phyloP scores from a whole-genome alignment of 441 rosid species.

The Eruca vesicaria region DNA sequence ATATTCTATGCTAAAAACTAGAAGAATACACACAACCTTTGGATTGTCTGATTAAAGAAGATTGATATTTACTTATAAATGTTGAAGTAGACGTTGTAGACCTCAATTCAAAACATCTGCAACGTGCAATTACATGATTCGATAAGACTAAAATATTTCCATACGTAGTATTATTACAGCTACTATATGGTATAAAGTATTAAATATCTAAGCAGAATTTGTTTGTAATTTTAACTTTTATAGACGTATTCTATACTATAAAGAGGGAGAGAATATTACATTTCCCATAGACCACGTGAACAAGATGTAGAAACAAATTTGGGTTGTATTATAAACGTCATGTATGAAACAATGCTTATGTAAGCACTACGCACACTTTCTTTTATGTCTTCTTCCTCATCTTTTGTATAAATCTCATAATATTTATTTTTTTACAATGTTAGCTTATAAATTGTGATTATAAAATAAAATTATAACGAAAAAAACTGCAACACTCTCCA shows the following conservation, averaged over 20 bases:
- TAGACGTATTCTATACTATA: not conserved
- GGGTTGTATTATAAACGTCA: conserved; percentile 17
- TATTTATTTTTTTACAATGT: not conserved
- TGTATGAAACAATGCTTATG: conserved; percentile 33
- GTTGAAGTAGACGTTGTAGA: not conserved
- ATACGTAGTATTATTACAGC: too few relatives aligned
- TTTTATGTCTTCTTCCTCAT: conserved; percentile 4
- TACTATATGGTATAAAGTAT: not conserved
- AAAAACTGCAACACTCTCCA: not conserved
- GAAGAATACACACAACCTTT: not conserved
- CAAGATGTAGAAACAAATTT: not conserved
- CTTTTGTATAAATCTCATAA: not conserved
- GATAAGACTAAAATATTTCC: not conserved
- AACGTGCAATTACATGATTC: not conserved
- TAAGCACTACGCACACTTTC: not conserved
- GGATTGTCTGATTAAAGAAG: not conserved
- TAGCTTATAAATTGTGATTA: too few relatives aligned
- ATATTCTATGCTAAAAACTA: not conserved
- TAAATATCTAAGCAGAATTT: not conserved
- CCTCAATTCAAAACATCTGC: not conserved
- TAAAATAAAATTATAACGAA: too few relatives aligned
- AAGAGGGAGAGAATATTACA: not conserved
- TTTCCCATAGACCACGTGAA: conserved; percentile 14
- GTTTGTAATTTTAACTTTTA: not conserved
- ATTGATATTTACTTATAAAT: too few relatives aligned